Evolutionary conservation across 163 green algal genomes (phyloP).

Genomic region (Scenedesmus sp.): DNA sequence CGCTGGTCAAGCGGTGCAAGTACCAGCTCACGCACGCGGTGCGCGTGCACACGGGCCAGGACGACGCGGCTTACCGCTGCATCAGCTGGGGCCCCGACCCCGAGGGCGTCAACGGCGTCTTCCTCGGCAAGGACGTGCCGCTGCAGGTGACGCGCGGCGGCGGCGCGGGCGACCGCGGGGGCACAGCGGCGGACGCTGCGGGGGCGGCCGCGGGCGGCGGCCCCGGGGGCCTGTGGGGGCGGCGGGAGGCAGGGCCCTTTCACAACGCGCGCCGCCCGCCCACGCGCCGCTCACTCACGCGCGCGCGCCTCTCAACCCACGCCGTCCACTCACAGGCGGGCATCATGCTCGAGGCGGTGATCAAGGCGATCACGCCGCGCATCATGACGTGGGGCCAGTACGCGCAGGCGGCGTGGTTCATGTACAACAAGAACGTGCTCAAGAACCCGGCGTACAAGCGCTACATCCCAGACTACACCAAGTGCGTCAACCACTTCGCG

Average conservation of each 20-base stretch:
- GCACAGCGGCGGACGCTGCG: no score
- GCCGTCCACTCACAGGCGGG: no score
- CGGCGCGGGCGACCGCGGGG: no score
- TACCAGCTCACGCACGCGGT: constrained; percentile 74
- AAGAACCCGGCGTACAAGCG: constrained; percentile 24
- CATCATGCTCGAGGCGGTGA: constrained; percentile 48
- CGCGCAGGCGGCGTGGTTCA: constrained; percentile 51
- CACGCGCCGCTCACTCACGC: no score
- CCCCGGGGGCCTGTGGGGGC: background rate
- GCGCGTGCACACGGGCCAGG: constrained; percentile 76
- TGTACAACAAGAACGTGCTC: constrained; percentile 44
- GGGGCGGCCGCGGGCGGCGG: no score
- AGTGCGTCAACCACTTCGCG: constrained; percentile 64
- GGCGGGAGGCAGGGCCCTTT: background rate
- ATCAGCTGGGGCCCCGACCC: constrained; percentile 61
- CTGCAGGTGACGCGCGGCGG: no score
- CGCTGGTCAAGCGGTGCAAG: constrained; percentile 65
- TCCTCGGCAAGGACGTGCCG: constrained; percentile 65
- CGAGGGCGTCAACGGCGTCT: constrained; percentile 72
- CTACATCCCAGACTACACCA: constrained; percentile 65
- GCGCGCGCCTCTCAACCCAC: background rate
- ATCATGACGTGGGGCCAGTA: constrained; percentile 70
- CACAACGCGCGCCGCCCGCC: background rate
- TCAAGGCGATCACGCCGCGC: constrained; percentile 45
- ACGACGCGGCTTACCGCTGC: constrained; percentile 49